Evolutionary conservation across 176 grass and related monocot genomes (phyloP).

Genomic region (Avena eriantha): DNA sequence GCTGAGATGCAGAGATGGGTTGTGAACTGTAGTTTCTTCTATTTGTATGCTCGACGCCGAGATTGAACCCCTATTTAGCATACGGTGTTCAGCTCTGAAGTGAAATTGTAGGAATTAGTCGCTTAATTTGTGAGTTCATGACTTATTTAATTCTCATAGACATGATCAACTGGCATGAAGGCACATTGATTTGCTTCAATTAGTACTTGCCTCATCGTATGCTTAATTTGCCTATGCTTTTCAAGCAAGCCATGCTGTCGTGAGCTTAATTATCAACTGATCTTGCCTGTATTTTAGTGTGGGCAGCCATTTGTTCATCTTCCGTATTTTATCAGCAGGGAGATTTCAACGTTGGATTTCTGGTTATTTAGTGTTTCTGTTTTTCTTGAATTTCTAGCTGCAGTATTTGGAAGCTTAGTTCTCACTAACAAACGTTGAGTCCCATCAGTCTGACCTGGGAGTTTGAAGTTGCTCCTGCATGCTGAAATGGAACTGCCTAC

Average conservation of each 20-base stretch:
- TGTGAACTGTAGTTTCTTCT: not conserved
- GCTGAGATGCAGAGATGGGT: not conserved
- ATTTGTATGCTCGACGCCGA: not conserved
- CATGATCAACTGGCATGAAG: not conserved
- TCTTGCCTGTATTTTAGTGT: not conserved
- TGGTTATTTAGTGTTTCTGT: not conserved
- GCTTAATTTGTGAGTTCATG: not conserved
- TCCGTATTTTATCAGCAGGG: not conserved
- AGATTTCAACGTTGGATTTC: not conserved
- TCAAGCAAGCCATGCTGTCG: not conserved
- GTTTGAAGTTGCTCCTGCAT: not conserved
- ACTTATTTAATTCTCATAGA: no score
- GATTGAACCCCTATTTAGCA: not conserved
- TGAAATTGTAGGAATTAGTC: not conserved
- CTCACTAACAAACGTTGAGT: not conserved
- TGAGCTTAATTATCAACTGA: not conserved
- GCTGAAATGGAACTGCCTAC: not conserved
- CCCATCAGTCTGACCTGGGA: not conserved
- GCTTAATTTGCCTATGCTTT: not conserved
- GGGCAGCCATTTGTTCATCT: not conserved
- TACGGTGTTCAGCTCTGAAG: not conserved
- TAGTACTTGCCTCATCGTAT: not conserved
- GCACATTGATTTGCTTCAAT: not conserved
- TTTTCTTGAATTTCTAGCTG: not conserved
- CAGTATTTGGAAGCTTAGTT: not conserved